Evolutionary conservation across 2,329 filamentous ascomycete species (phyloP).

Genomic region (Stemphylium lycopersici): DNA sequence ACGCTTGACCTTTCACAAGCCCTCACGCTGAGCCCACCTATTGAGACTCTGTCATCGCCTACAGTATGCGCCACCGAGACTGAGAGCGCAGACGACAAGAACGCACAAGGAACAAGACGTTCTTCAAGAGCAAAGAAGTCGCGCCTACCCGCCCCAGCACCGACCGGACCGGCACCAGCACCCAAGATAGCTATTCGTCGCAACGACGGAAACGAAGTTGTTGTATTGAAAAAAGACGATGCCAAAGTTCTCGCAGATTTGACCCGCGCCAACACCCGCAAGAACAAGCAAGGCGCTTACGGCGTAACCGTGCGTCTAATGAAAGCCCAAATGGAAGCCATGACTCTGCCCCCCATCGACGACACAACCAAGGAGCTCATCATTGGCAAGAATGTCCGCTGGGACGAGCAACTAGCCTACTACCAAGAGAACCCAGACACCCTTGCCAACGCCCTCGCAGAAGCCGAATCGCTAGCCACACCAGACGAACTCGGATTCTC

Average conservation of each 20-base stretch:
- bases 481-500: constrained; percentile 41
- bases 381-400: constrained; percentile 49
- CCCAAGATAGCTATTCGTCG: constrained; percentile 55
- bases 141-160: constrained; percentile 41
- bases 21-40: constrained; percentile 29
- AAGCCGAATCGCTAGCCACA: constrained; percentile 40
- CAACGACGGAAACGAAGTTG: constrained; percentile 49
- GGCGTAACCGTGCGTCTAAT: constrained; percentile 52
- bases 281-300: constrained; percentile 57
- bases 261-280: constrained; percentile 57
- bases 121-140: constrained; percentile 45
- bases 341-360: constrained; percentile 19
- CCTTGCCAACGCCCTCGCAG: constrained; percentile 31
- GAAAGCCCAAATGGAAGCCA: constrained; percentile 48
- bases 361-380: constrained; percentile 23
- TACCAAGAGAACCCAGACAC: constrained; percentile 50
- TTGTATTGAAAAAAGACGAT: constrained; percentile 56
- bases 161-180: constrained; percentile 23
- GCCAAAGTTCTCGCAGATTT: constrained; percentile 55
- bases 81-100: constrained; percentile 23
- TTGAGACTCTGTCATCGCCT: constrained; percentile 26
- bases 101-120: constrained; percentile 34
- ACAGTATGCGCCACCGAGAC: constrained; percentile 13
- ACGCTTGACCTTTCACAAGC: constrained; percentile 42
- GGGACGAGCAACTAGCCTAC: constrained; percentile 56